phyloP scores from a whole-genome alignment of 495 filamentous ascomycete genomes.

The Podospora bellae-mahoneyi region DNA sequence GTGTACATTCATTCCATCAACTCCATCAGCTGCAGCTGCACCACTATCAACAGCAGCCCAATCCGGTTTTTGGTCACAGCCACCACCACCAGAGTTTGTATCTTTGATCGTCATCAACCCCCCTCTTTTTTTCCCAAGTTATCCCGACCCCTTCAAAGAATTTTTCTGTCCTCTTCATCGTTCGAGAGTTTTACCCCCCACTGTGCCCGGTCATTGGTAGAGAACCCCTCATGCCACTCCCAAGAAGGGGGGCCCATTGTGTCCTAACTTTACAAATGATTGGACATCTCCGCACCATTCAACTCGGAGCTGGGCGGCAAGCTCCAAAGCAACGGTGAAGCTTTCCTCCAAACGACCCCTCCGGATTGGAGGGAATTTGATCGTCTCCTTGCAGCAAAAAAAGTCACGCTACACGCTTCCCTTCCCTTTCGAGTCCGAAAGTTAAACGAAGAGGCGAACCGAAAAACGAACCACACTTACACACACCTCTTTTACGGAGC shows the following conservation, averaged over 20 bases:
- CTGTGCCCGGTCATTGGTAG: background rate
- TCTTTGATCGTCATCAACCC: background rate
- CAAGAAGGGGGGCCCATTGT: conserved; percentile 1
- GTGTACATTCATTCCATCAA: background rate
- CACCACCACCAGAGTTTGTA: background rate
- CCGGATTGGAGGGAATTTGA: conserved; percentile 25
- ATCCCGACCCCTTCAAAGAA: background rate
- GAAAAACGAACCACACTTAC: background rate
- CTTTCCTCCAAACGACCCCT: background rate
- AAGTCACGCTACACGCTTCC: background rate
- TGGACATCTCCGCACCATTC: conserved; percentile 18
- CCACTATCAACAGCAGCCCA: background rate
- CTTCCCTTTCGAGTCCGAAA: background rate
- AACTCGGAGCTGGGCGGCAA: conserved; percentile 12
- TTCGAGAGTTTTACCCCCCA: background rate
- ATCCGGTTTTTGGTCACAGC: background rate
- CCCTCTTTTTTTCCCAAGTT: background rate
- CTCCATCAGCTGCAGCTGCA: background rate
- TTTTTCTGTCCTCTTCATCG: background rate
- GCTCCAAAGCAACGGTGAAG: background rate
- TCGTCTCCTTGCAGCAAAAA: background rate
- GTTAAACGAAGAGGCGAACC: background rate
- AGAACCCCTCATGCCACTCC: background rate
- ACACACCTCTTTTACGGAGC: background rate
- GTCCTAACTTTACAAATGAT: conserved; percentile 15